Evolutionary conservation across 495 filamentous ascomycete genomes (phyloP), one percentile per base, ranked within the genome.

Genomic region (Daldinia caldariorum): DNA sequence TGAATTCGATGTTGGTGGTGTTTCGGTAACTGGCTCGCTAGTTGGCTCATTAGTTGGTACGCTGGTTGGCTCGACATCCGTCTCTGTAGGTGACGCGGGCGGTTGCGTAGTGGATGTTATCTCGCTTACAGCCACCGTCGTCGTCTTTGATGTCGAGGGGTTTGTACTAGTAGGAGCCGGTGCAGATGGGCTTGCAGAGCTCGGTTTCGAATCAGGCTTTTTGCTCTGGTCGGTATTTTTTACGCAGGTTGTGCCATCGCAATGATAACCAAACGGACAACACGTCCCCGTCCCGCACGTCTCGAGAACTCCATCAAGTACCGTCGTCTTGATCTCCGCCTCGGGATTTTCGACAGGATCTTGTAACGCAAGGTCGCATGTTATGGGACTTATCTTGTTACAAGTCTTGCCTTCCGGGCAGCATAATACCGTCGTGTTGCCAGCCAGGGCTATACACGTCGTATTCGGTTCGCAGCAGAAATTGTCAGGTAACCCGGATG

Each of bases 181-280:
- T n/a, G 76, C 74, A 34, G 83, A 75, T 12, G 79, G 72, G 16
- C 73, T 61, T 58, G 75, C 53, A n/a, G 75, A 67, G 8, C 75
- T 51, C n/a, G 76, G 58, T 13, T 74, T 76, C n/a, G 79, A 71
- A 26, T 77, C 67, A 3, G 82, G 71, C 53, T 66, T 74, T 18
- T 78, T 63, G 62, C 70, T 78, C 63, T 85, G 83, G 67, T 83
- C 75, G 4, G 57, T 35, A 56, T 83, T 69, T 68, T 58, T 78
- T 20, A 73, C 65, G 57, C 84, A 84, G 65, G 83, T 59, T 47
- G 82, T 67, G 16, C 72, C 69, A 58, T 84, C 79, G 80, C 94
- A 97, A 14, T 78, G 83, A 74, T 91, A 97, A 18, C 93, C 94
- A 71, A 91, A 88, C 0, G 94, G 94, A 79, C 92, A 96, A 8